A percentile compares a stretch with the other conserved stretches of the same genome.
These are phyloP conservation scores for Claviceps pazoutovae DNA, from an alignment of 2,329 filamentous ascomycete genomes.

Conservation along the genomic window DNA sequence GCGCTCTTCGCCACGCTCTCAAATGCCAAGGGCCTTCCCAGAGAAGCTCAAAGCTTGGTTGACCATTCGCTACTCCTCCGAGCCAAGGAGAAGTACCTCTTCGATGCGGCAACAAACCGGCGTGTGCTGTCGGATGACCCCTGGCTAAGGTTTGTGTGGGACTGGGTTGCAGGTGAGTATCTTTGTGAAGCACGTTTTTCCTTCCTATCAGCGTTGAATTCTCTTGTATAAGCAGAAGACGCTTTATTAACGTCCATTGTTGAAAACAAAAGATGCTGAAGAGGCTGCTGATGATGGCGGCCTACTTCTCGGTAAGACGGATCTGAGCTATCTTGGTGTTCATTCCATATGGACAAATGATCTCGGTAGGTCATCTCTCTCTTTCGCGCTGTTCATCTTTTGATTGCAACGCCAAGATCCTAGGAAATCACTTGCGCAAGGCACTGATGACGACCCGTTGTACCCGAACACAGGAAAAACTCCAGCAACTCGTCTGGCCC, in stretches of 20 bases:
- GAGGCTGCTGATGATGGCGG: constrained; percentile 49
- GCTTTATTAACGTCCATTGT: background rate
- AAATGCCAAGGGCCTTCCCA: constrained; percentile 32
- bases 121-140: constrained; percentile 55
- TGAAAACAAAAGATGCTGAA: constrained; percentile 37
- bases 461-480: constrained; percentile 27
- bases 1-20: constrained; percentile 32
- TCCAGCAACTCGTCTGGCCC: constrained; percentile 31
- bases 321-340: constrained; percentile 65
- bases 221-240: background rate
- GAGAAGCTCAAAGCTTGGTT: constrained; percentile 35
- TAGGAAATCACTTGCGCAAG: too few relatives aligned
- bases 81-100: constrained; percentile 47
- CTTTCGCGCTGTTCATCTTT: background rate
- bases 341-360: constrained; percentile 57
- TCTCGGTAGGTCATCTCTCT: constrained; percentile 35
- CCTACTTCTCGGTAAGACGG: constrained; percentile 55
- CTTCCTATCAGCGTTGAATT: background rate
- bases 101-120: constrained; percentile 51
- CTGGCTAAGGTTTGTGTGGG: constrained; percentile 69
- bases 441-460: constrained; percentile 6
- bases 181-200: background rate
- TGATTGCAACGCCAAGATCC: background rate
- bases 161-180: constrained; percentile 51
- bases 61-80: constrained; percentile 47